A percentile compares a stretch with the other conserved stretches of the same genome.
phyloP scores from a whole-genome alignment of 2,329 filamentous ascomycete genomes.

The Aspergillus sp. region DNA sequence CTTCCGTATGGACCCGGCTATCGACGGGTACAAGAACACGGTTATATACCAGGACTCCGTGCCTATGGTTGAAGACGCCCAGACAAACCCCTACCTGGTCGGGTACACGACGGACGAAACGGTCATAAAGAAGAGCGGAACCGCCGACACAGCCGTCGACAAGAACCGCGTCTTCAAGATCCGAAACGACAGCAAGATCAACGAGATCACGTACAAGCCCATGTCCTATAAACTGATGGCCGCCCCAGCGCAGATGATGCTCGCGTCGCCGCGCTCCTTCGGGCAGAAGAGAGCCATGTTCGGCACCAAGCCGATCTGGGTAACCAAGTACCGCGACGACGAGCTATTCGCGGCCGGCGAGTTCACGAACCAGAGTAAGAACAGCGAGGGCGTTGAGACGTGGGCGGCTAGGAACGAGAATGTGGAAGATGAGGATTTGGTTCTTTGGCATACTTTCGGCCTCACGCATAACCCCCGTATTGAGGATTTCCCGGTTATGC shows the following conservation, averaged over 20 bases:
- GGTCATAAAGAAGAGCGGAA: conserved; percentile 48
- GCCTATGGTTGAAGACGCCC: conserved; percentile 49
- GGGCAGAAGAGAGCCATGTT: conserved; percentile 51
- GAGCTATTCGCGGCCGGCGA: conserved; percentile 54
- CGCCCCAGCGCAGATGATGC: conserved; percentile 50
- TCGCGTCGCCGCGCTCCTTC: conserved; percentile 47
- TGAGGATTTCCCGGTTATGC: conserved; percentile 70
- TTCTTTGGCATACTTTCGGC: conserved; percentile 47
- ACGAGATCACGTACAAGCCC: conserved; percentile 47
- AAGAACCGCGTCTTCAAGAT: conserved; percentile 55
- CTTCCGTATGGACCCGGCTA: conserved; percentile 61
- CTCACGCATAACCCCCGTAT: conserved; percentile 64
- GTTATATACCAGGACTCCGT: conserved; percentile 58
- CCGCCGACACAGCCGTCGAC: conserved; percentile 53
- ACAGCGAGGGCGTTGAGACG: conserved; percentile 54
- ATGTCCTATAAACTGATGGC: conserved; percentile 53
- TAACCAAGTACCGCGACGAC: conserved; percentile 53
- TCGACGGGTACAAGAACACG: conserved; percentile 58
- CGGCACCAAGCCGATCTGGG: conserved; percentile 56
- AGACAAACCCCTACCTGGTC: conserved; percentile 62
- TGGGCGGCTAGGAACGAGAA: conserved; percentile 51
- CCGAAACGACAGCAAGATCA: conserved; percentile 48
- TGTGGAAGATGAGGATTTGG: conserved; percentile 48
- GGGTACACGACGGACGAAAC: conserved; percentile 59
- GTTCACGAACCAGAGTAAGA: conserved; percentile 54